Evolutionary conservation across 2,329 filamentous ascomycete genomes (phyloP).

Genomic region (Chaetomiaceae sp.): DNA sequence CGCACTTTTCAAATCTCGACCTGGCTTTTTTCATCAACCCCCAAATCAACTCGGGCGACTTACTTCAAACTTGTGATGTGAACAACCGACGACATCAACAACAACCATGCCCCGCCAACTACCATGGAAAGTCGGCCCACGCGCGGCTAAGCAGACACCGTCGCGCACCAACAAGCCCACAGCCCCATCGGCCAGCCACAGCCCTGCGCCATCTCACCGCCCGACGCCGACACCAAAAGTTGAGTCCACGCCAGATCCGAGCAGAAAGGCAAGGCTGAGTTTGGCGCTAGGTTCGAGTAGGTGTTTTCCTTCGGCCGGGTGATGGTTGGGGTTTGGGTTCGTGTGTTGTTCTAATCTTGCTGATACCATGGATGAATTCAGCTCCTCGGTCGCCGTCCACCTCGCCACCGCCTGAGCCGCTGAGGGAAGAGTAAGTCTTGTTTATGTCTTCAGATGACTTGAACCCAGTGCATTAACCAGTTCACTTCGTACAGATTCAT

Average conservation of each 20-base stretch:
- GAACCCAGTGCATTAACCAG: not conserved
- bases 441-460: too few relatives aligned
- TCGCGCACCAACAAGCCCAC: slow-evolving; percentile 8
- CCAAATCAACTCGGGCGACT: too few relatives aligned
- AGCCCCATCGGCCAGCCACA: slow-evolving; percentile 7
- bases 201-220: slow-evolving; percentile 13
- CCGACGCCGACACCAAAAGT: not conserved
- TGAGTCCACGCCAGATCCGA: slow-evolving; percentile 1
- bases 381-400: slow-evolving; percentile 30
- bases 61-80: too few relatives aligned
- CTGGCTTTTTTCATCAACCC: too few relatives aligned
- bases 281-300: not conserved
- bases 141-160: slow-evolving; percentile 1
- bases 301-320: too few relatives aligned
- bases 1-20: too few relatives aligned
- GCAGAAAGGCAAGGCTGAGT: slow-evolving; percentile 8
- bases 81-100: too few relatives aligned
- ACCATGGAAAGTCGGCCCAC: slow-evolving; percentile 21
- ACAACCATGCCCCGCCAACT: slow-evolving; percentile 24
- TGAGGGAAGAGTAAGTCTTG: slow-evolving; percentile 25
- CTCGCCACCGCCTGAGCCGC: slow-evolving; percentile 30
- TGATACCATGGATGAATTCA: too few relatives aligned
- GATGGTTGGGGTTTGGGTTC: too few relatives aligned
- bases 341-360: too few relatives aligned
- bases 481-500: slow-evolving; percentile 47